These are phyloP conservation scores for Parasitella parasitica DNA, from an alignment of 371 early-diverging fungal species.

Conservation along the genomic window DNA sequence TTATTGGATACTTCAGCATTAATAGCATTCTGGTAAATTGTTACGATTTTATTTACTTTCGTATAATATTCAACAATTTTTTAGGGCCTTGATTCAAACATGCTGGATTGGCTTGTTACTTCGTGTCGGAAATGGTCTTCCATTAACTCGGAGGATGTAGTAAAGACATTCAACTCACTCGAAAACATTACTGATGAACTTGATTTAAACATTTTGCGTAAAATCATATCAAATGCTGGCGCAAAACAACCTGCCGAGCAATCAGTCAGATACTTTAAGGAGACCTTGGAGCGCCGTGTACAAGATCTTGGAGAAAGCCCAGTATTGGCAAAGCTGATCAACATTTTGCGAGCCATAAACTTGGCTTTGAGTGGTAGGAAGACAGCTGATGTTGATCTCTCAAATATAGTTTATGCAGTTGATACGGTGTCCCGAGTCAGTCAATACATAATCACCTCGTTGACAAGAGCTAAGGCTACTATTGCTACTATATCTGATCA, in stretches of 20 bases:
- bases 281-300: slow-evolving; percentile 4
- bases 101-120: slow-evolving; percentile 32
- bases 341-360: slow-evolving; percentile 10
- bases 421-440: slow-evolving; percentile 11
- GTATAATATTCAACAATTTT: background rate
- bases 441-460: slow-evolving; percentile 2
- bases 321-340: slow-evolving; percentile 4
- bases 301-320: background rate
- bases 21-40: slow-evolving; percentile 44
- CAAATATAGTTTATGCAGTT: slow-evolving; percentile 11
- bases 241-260: slow-evolving; percentile 6
- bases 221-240: slow-evolving; percentile 5
- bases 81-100: slow-evolving; percentile 13
- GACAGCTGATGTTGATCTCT: slow-evolving; percentile 14
- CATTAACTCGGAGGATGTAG: background rate
- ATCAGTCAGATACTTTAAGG: slow-evolving; percentile 4
- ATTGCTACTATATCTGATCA: background rate
- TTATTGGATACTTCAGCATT: slow-evolving; percentile 36
- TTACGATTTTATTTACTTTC: background rate
- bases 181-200: slow-evolving; percentile 14
- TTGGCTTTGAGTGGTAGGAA: slow-evolving; percentile 11
- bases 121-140: slow-evolving; percentile 14
- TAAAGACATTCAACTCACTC: background rate
- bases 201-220: slow-evolving; percentile 16
- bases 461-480: slow-evolving; percentile 1